These are phyloP conservation scores for Diaporthe sp. DNA, from an alignment of 2,329 filamentous ascomycete genomes.

Conservation along the genomic window DNA sequence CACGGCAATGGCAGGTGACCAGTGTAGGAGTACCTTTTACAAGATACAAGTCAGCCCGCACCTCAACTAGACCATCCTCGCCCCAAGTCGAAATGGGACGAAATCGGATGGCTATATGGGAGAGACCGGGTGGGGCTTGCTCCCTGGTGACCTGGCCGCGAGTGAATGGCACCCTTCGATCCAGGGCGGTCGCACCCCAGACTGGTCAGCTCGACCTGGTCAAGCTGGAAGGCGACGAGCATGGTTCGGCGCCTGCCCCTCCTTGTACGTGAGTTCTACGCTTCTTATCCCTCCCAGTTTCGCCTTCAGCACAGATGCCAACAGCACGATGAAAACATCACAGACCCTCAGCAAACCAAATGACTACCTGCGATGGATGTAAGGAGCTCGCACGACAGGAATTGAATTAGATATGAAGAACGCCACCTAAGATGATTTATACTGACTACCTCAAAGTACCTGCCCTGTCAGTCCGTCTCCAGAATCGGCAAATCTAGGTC, in stretches of 20 bases:
- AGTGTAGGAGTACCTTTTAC: neutral
- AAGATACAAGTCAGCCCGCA: neutral
- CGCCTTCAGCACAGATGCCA: neutral
- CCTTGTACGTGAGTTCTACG: too few species aligned
- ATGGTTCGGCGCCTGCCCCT: neutral
- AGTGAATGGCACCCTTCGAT: too few species aligned
- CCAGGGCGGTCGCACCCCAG: neutral
- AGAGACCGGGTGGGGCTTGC: neutral
- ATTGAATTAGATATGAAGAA: neutral
- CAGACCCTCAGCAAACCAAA: neutral
- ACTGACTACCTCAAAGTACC: too few species aligned
- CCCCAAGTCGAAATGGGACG: conserved; percentile 4
- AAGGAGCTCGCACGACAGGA: too few species aligned
- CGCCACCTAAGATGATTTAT: neutral
- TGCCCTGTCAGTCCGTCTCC: conserved; percentile 44
- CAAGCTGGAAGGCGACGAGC: neutral
- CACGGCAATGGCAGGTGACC: neutral
- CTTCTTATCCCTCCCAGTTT: neutral
- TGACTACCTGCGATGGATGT: neutral
- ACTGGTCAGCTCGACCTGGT: neutral
- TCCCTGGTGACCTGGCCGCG: neutral
- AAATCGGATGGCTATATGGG: neutral
- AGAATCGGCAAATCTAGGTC: conserved; percentile 80
- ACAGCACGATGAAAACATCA: neutral
- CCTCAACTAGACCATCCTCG: neutral